Evolutionary conservation across 1,284 basidiomycete genomes (phyloP), one percentile per base, ranked within the genome.

Genomic region (Marasmius sp.): DNA sequence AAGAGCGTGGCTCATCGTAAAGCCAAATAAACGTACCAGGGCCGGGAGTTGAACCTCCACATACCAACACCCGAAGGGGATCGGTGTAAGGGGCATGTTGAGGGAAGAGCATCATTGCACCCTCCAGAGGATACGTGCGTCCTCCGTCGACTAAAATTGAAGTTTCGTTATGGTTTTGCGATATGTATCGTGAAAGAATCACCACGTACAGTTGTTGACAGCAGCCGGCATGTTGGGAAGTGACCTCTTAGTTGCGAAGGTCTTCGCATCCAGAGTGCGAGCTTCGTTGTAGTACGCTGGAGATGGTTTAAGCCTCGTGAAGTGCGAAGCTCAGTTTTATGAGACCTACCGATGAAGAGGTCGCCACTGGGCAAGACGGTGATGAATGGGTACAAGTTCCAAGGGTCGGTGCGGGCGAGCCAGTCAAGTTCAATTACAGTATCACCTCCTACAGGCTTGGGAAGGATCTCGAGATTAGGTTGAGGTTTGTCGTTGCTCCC

Each of bases 331-430:
- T 3, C 16, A 57, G 39, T 22, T 27, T 27, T 5, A 60, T 60
- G 12, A 7, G n/a, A 65, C 83, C 66, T 60, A 87, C 88, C 85
- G 48, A 88, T 80, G 70, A 91, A 91, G 70, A 92, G 73, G 33
- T 79, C 78, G 1, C 84, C 83, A 52, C 84, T 86, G 0, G 90
- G 88, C 20, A 92, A 79, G 10, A 90, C 80, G 59, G 87, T 74
- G n/a, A 91, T 75, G 78, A 90, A 92, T 0, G 89, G 91, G 68
- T 92, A 92, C 54, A 92, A 70, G 67, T 91, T 91, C 70, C 89
- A 85, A 1, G 89, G 89, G 67, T 91, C 86, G 1, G 90, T 91
- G 37, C 88, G 80, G 22, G 59, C 61, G 11, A 82, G 72, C 75
- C 76, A 83, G 51, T 79, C 77, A 50, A 83, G 73, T 36, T 76